phyloP scores from a whole-genome alignment of 2,329 filamentous ascomycete species.

The Clarireedia hainanense region DNA sequence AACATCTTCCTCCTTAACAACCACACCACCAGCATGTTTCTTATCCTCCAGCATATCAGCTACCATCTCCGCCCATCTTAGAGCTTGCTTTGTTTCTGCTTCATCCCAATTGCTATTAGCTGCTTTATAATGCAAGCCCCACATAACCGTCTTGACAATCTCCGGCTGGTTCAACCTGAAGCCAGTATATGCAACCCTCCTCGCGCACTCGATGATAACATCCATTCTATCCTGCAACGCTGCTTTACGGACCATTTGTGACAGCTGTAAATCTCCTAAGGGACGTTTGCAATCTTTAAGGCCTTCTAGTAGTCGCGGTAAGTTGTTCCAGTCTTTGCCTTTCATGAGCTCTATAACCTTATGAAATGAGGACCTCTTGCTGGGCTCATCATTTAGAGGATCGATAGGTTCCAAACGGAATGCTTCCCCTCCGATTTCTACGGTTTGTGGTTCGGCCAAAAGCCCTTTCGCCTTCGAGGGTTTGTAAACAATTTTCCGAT shows the following conservation, averaged over 20 bases:
- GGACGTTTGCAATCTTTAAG: slow-evolving; percentile 13
- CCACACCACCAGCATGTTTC: slow-evolving; percentile 14
- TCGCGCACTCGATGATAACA: slow-evolving; percentile 25
- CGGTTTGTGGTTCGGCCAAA: slow-evolving; percentile 45
- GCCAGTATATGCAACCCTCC: slow-evolving; percentile 23
- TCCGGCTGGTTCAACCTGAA: slow-evolving; percentile 17
- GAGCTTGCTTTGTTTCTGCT: slow-evolving; percentile 21
- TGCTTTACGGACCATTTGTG: slow-evolving; percentile 15
- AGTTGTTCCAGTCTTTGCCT: slow-evolving; percentile 28
- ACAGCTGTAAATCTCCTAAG: background rate
- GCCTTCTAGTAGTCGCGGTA: slow-evolving; percentile 28
- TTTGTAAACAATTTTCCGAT: slow-evolving; percentile 47
- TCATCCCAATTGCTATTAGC: slow-evolving; percentile 15
- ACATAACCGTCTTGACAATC: slow-evolving; percentile 16
- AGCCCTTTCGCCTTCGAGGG: slow-evolving; percentile 40
- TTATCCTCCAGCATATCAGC: slow-evolving; percentile 24
- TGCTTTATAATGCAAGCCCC: slow-evolving; percentile 20
- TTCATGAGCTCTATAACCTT: slow-evolving; percentile 25
- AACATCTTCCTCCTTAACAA: slow-evolving; percentile 25
- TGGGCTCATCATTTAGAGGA: slow-evolving; percentile 17
- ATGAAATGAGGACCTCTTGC: slow-evolving; percentile 5
- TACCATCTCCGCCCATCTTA: slow-evolving; percentile 27
- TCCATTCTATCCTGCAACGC: slow-evolving; percentile 18
- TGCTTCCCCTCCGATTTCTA: slow-evolving; percentile 48
- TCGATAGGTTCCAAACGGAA: slow-evolving; percentile 26